Base-by-base conservation (phyloP, 305 asterid genomes). In the Fraxinus albicans region DNA sequence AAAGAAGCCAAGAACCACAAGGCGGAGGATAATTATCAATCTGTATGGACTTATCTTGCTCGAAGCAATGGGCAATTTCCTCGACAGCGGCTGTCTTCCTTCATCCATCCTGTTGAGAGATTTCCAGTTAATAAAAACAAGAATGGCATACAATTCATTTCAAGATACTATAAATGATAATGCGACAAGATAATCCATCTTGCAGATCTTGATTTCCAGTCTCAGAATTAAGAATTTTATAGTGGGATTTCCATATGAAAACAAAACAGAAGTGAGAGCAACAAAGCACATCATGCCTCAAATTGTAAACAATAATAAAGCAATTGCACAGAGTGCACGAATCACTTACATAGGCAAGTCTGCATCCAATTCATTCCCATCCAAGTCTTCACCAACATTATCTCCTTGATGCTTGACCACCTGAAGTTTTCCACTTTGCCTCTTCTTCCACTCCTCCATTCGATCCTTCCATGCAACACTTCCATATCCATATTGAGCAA, bases 381-480 rank as follows among this genome's bases (percentile, higher is more conserved):
- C 90, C 84, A 85, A 78, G 38, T 84, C 83, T 0, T 86, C 87
- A 77, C 84, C 86, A 72, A 73, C 87, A 70, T 80, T 81, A 85
- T 77, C 84, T 78, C 92, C 94, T 80, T 83, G 88, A 88, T 91
- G 95, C 88, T 88, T 89, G 81, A 92, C 89, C 82, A 93, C 87
- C 87, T 90, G 94, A 81, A 91, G 93, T 76, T 86, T 92, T 1
- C 89, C 94, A 47, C 82, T 87, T 89, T 95, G 98, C 84, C 89
- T 88, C 83, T 80, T 91, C 84, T 89, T 93, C 98, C 98, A 95
- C 5, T 93, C 94, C 84, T 95, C 98, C 97, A 93, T 89, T 50
- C 94, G 91, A 84, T 95, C 96, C 87, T 92, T 93, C 98, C 98
- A 95, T 36, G 97, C 92, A 85, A 93, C 96, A 93, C 98, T 95